Evolutionary conservation across 495 filamentous ascomycete species (phyloP).

Genomic region (Saxophila tyrrhenica): DNA sequence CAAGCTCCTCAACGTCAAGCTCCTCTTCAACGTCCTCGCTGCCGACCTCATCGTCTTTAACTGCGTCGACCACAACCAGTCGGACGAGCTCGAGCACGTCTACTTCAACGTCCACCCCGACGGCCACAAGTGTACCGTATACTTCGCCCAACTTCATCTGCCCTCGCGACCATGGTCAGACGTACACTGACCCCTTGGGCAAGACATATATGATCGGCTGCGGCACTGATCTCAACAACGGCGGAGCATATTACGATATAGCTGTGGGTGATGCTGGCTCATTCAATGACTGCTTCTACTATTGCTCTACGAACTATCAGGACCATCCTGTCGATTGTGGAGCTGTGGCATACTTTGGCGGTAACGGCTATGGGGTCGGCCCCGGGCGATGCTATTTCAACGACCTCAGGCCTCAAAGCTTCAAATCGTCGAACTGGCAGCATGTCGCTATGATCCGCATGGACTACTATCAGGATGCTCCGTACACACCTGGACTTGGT

Average conservation of each 20-base stretch:
- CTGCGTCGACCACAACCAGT: background rate
- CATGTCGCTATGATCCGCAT: background rate
- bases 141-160: background rate
- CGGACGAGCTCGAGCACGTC: background rate
- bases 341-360: background rate
- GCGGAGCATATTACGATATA: background rate
- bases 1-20: background rate
- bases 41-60: no score
- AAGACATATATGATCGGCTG: background rate
- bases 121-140: background rate
- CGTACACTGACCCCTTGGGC: background rate
- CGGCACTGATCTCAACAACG: background rate
- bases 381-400: background rate
- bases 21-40: no score
- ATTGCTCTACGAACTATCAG: background rate
- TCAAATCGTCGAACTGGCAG: background rate
- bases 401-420: background rate
- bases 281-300: conserved; percentile 7
- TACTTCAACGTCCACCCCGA: background rate
- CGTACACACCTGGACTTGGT: background rate
- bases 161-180: background rate
- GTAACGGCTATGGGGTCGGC: background rate
- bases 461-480: background rate
- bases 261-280: background rate
- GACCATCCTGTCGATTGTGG: background rate